Evolutionary conservation across 2,329 filamentous ascomycete species (phyloP), one percentile per base, ranked within the genome.

Genomic region (Fusarium musae): DNA sequence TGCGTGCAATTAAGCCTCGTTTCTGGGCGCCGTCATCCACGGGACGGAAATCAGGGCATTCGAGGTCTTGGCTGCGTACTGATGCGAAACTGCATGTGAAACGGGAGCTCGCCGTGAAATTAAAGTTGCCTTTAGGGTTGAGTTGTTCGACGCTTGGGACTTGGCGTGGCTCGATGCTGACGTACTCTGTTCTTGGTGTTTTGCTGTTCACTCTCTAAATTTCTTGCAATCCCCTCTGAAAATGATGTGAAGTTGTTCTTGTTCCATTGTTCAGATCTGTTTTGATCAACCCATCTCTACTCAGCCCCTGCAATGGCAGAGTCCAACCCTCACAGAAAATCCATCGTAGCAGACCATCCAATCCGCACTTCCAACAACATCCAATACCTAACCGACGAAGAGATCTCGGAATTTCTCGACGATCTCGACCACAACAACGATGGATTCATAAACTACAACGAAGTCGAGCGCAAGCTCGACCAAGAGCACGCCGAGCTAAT

Each of bases 381-480:
- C 5, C 70, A 79, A 44, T 83, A 81, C 52, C 80, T 87, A 50
- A 82, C 78, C 50, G 82, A 88, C 56, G 81, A 85, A 11, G 87
- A 90, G 73, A 87, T 89, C 52, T 78, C 84, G 11, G 76, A 81
- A 8, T 90, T 90, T 59, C 80, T 90, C 44, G 81, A 88, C 64
- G 85, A 87, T 36, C 79, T 90, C 6, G 87, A 89, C 73, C 82
- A 83, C 69, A 83, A 89, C 66, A 82, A 82, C 26, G 84, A 89
- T 76, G 87, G 87, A 17, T 80, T 80, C 72, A 86, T 90, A 63
- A 84, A 86, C 63, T 88, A 88, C 74, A 77, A 78, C 59, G 87
- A 89, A 70, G 75, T 89, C 36, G 87, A 88, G 73, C 80, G 79
- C 9, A 88, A 88, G 68, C 82, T 90, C 4, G 86, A 89, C 44